Evolutionary conservation across 139 green algal genomes (phyloP).

Genomic region (Chlamydomonas eustigma): DNA sequence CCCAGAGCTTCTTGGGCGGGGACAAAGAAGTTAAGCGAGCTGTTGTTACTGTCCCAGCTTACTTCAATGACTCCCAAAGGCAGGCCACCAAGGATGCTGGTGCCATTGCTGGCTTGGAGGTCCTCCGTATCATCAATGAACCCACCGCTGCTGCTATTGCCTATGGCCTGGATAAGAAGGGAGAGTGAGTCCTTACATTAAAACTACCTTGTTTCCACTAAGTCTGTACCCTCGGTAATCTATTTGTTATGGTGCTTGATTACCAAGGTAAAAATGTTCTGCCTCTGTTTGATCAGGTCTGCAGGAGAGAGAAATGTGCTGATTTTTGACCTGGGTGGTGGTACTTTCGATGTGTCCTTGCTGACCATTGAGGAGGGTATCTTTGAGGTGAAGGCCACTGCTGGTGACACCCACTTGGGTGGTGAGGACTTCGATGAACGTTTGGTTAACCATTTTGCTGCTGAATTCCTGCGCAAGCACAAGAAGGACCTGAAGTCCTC

Average conservation of each 20-base stretch:
- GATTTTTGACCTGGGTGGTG: conserved; percentile 94
- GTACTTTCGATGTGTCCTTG: conserved; percentile 95
- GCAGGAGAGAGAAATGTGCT: conserved; percentile 79
- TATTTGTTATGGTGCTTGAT: too few species aligned
- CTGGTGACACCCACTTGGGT: conserved; percentile 96
- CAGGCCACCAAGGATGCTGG: conserved; percentile 83
- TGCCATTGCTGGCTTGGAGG: conserved; percentile 92
- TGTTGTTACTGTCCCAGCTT: conserved; percentile 95
- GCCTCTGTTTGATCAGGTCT: not conserved
- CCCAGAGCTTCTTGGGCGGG: conserved; percentile 59
- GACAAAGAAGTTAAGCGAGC: conserved; percentile 83
- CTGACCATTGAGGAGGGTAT: conserved; percentile 98
- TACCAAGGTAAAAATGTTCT: too few species aligned
- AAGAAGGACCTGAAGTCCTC: conserved; percentile 92
- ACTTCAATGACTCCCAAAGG: conserved; percentile 98
- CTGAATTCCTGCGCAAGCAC: conserved; percentile 99
- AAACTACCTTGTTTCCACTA: not conserved
- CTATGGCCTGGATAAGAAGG: conserved; percentile 79
- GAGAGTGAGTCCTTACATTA: conserved; percentile 15
- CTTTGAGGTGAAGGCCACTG: conserved; percentile 97
- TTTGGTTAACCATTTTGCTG: conserved; percentile 87
- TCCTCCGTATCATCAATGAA: conserved; percentile 99
- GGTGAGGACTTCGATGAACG: conserved; percentile 98
- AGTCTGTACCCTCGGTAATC: not conserved
- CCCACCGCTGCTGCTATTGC: conserved; percentile 96